These are phyloP conservation scores for Dinochytrium kinnereticum DNA, from an alignment of 371 early-diverging fungal genomes.

Conservation along the genomic window DNA sequence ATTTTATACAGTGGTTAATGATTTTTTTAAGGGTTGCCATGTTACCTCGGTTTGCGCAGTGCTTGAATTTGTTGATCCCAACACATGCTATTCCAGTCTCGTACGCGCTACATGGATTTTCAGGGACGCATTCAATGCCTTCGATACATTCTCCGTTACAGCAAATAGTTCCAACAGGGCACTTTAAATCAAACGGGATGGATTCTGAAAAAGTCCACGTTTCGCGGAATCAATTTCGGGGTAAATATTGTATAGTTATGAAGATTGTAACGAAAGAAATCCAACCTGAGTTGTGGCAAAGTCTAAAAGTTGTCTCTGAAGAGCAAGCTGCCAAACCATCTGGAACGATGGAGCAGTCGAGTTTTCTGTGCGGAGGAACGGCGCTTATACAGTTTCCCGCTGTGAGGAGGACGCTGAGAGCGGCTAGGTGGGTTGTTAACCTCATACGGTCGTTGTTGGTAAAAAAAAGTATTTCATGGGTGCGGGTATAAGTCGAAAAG, in stretches of 20 bases:
- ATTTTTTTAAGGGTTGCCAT: no score
- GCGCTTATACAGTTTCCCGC: background rate
- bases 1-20: no score
- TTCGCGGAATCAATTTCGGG: background rate
- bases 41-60: background rate
- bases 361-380: background rate
- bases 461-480: no score
- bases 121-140: background rate
- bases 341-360: background rate
- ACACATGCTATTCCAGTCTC: constrained; percentile 6
- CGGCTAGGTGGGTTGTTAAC: no score
- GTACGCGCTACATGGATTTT: background rate
- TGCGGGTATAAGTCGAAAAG: no score
- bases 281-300: background rate
- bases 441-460: no score
- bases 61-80: background rate
- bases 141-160: constrained; percentile 4
- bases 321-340: background rate
- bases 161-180: background rate
- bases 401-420: background rate
- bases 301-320: background rate
- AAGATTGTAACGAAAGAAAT: no score
- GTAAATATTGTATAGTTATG: background rate
- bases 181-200: background rate
- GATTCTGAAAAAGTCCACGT: no score